Evolutionary conservation across 768 basidiomycete genomes (phyloP).

Genomic region (Favolaschia claudopus): DNA sequence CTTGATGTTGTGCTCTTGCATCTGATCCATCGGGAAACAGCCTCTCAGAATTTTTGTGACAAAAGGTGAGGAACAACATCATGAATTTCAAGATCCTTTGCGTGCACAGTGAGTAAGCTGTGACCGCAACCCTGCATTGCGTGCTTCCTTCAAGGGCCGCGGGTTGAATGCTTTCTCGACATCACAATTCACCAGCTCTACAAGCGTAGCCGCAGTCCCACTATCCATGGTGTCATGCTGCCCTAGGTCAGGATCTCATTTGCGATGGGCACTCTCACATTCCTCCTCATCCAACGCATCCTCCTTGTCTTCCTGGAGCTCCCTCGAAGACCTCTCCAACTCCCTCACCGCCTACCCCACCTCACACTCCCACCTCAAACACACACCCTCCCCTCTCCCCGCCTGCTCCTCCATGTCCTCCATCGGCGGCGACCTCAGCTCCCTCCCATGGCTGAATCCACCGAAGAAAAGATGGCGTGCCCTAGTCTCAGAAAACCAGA

Average conservation of each 20-base stretch:
- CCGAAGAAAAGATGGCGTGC: too few relatives aligned
- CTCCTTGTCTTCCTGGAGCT: too few relatives aligned
- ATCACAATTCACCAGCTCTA: constrained; percentile 23
- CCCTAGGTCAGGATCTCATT: constrained; percentile 28
- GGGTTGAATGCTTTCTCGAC: constrained; percentile 1
- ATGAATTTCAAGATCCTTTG: not conserved
- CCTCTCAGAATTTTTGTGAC: not conserved
- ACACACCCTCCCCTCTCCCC: too few relatives aligned
- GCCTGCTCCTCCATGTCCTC: too few relatives aligned
- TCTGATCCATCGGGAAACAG: constrained; percentile 4
- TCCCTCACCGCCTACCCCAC: too few relatives aligned
- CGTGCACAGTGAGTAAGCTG: not conserved
- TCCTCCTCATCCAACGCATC: too few relatives aligned
- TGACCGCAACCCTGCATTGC: not conserved
- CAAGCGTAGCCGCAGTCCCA: constrained; percentile 31
- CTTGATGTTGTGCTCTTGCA: constrained; percentile 10
- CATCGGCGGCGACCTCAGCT: too few relatives aligned
- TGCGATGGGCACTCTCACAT: too few relatives aligned
- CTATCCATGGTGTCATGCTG: constrained; percentile 26
- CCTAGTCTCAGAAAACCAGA: too few relatives aligned
- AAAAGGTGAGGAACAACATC: not conserved
- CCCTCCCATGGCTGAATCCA: too few relatives aligned
- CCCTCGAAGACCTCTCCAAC: too few relatives aligned
- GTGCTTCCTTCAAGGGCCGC: not conserved
- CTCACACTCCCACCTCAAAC: too few relatives aligned